Percentiles rank a stretch among this genome's conserved stretches.
These are phyloP conservation scores for Pythium rishiriense DNA, from an alignment of 352 stramenopile species.

Conservation along the genomic window DNA sequence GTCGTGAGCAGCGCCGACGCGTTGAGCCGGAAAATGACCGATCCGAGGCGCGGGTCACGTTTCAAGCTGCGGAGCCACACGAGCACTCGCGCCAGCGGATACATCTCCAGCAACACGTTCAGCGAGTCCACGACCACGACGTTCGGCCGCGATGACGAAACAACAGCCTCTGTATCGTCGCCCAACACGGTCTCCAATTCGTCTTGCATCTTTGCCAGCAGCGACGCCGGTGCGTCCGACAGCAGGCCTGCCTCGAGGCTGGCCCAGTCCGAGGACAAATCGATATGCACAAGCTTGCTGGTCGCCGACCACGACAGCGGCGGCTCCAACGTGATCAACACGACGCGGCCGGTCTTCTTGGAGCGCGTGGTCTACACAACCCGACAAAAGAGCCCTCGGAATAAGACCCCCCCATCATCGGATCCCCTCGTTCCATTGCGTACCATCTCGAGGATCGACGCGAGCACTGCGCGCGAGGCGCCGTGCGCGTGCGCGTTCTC, in stretches of 20 bases:
- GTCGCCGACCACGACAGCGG: slow-evolving; percentile 18
- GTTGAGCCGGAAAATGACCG: slow-evolving; percentile 52
- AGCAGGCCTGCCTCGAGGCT: slow-evolving; percentile 27
- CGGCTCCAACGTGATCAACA: slow-evolving; percentile 10
- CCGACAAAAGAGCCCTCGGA: not conserved
- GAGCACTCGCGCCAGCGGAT: slow-evolving; percentile 43
- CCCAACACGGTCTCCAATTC: slow-evolving; percentile 32
- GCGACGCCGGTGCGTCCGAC: not conserved
- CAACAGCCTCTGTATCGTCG: not conserved
- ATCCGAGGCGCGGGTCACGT: slow-evolving; percentile 35
- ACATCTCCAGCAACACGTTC: slow-evolving; percentile 57
- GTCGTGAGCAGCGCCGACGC: slow-evolving; percentile 27
- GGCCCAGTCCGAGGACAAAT: slow-evolving; percentile 41
- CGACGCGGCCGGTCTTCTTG: slow-evolving; percentile 23
- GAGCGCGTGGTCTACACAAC: slow-evolving; percentile 12
- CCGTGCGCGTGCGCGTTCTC: slow-evolving; percentile 56
- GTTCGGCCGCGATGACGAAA: slow-evolving; percentile 28
- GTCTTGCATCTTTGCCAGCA: slow-evolving; percentile 35
- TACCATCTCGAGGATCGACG: slow-evolving; percentile 47
- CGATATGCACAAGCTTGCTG: slow-evolving; percentile 42
- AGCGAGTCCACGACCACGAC: slow-evolving; percentile 70
- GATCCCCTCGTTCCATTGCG: no score
- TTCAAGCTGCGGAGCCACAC: slow-evolving; percentile 44
- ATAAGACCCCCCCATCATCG: no score
- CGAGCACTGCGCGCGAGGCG: slow-evolving; percentile 54